These are phyloP conservation scores for Monosporozyma unispora DNA, from an alignment of 805 yeast genomes.

Conservation along the genomic window DNA sequence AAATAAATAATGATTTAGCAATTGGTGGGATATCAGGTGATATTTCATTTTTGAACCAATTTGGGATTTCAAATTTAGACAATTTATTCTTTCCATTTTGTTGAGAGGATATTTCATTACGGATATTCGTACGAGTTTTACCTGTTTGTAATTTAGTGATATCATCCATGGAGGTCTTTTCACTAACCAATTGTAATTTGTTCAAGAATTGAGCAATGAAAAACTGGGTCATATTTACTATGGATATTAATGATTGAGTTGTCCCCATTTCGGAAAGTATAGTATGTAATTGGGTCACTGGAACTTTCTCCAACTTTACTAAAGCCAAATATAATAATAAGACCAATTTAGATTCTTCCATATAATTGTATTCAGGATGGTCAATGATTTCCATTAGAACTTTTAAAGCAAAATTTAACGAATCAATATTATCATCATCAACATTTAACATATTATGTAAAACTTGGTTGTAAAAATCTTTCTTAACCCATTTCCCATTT, in stretches of 20 bases:
- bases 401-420: constrained; percentile 13
- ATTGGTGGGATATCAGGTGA: constrained; percentile 26
- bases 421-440: background rate
- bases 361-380: constrained; percentile 24
- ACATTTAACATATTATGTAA: background rate
- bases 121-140: background rate
- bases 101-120: background rate
- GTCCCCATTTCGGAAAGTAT: constrained; percentile 16
- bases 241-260: constrained; percentile 20
- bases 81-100: background rate
- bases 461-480: background rate
- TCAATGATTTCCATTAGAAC: constrained; percentile 29
- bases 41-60: constrained; percentile 19
- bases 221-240: constrained; percentile 21
- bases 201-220: constrained; percentile 17
- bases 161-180: constrained; percentile 1
- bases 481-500: constrained; percentile 1
- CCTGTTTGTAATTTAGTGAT: background rate
- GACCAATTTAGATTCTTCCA: constrained; percentile 18
- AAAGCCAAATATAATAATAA: constrained; percentile 15
- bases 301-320: constrained; percentile 7
- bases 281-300: constrained; percentile 14
- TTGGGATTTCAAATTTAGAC: constrained; percentile 13
- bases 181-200: constrained; percentile 6
- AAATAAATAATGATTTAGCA: constrained; percentile 25